Conservation (phyloP, 129 eudicot genomes). For the Pulicaria dysenterica region DNA sequence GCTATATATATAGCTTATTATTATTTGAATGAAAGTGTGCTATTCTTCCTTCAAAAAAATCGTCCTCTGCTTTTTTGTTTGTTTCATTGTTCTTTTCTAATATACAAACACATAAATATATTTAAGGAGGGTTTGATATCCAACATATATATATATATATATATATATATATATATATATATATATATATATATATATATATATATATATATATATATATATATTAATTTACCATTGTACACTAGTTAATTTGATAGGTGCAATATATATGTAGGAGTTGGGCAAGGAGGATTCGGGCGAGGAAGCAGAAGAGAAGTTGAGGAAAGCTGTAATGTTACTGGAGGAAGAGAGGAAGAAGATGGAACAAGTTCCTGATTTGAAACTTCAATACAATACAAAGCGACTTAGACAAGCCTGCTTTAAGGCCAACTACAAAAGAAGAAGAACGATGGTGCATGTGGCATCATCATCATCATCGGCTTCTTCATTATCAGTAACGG, state of each 20-base stretch:
- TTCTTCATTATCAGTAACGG: constrained; percentile 1
- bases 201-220: not conserved
- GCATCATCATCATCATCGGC: not conserved
- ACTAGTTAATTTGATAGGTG: not conserved
- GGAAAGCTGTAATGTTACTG: constrained; percentile 51
- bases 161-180: too few relatives aligned
- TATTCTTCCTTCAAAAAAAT: too few relatives aligned
- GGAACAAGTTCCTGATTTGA: constrained; percentile 74
- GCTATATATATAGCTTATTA: too few relatives aligned
- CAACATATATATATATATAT: too few relatives aligned
- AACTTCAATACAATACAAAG: constrained; percentile 72
- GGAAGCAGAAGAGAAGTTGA: constrained; percentile 45
- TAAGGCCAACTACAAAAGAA: constrained; percentile 80
- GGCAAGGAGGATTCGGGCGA: constrained; percentile 60
- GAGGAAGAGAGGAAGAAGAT: constrained; percentile 66
- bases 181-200: not conserved
- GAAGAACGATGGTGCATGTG: constrained; percentile 45
- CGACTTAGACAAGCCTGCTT: constrained; percentile 89
- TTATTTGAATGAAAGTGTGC: too few relatives aligned
- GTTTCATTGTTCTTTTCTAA: too few relatives aligned
- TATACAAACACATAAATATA: too few relatives aligned
- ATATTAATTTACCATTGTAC: too few relatives aligned
- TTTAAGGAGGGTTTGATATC: too few relatives aligned
- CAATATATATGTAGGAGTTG: constrained; percentile 47
- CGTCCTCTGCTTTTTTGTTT: too few relatives aligned